A percentile compares a stretch with the other conserved stretches of the same genome.
phyloP scores from a whole-genome alignment of 1,284 basidiomycete species.

The Cutaneotrichosporon mucoides region DNA sequence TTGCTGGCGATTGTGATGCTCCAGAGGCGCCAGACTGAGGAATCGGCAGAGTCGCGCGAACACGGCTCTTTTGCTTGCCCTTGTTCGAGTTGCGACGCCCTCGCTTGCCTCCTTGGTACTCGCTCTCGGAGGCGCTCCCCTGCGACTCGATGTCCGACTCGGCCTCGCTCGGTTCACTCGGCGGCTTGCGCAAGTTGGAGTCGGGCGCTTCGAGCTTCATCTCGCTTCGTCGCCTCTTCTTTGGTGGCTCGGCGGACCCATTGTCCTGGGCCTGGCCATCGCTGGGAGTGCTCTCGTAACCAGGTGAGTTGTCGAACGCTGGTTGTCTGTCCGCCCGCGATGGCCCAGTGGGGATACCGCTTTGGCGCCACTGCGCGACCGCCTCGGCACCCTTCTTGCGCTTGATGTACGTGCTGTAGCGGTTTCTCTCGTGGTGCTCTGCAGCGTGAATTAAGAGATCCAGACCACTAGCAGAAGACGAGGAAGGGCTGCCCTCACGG shows the following conservation, averaged over 20 bases:
- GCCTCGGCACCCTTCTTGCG: conserved; percentile 43
- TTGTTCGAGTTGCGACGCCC: conserved; percentile 7
- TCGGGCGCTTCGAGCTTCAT: conserved; percentile 19
- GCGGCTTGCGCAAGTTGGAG: conserved; percentile 1
- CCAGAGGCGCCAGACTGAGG: background rate
- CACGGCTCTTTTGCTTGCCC: conserved; percentile 15
- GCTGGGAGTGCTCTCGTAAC: conserved; percentile 20
- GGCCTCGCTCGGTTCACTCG: conserved; percentile 4
- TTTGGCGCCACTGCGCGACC: conserved; percentile 44
- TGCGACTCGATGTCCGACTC: conserved; percentile 20
- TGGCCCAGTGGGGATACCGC: conserved; percentile 33
- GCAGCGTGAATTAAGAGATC: conserved; percentile 39
- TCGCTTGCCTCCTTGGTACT: conserved; percentile 19
- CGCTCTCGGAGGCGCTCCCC: conserved; percentile 22
- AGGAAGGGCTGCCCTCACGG: conserved; percentile 36
- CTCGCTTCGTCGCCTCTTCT: conserved; percentile 40
- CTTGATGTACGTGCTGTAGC: conserved; percentile 29
- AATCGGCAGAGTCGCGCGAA: conserved; percentile 11
- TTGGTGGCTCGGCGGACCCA: conserved; percentile 21
- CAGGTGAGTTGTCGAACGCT: conserved; percentile 12
- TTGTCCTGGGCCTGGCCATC: conserved; percentile 7
- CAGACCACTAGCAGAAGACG: conserved; percentile 38
- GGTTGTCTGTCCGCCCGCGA: background rate
- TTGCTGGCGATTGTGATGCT: background rate
- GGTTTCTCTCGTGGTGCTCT: conserved; percentile 17